Base-by-base conservation (phyloP, 148 eudicot genomes). In the Silene uniflora region DNA sequence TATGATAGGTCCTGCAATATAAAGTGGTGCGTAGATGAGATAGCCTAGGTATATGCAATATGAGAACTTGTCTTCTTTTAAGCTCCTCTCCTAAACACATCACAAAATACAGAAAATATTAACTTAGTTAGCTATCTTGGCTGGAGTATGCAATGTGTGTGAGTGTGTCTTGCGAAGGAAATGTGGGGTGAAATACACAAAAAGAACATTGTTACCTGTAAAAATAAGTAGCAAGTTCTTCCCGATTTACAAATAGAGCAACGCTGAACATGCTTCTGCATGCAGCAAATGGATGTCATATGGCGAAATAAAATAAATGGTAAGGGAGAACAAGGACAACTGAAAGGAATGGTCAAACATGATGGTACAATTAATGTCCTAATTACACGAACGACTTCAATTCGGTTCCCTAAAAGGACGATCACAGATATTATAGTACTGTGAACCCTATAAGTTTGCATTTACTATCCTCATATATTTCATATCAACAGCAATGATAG, bases 1-100 rank as follows among this genome's bases (percentile, higher is more conserved):
- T 68, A 89, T 78, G 21, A 93, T 87, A 39, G 98, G 98, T 73
- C 98, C 98, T 49, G 97, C 98, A 77, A 94, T 94, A 77, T 94
- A 94, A 67, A 94, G 90, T 44, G 98, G 98, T 69, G 98, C 97
- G 84, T 91, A 94, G 17, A 85, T 68, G 85, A 94, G 77, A 85
- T 91, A 94, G 81, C 91, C 89, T n/a, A 94, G 79, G 83, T 94
- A 94, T 79, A 87, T 80, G 78, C 67, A 60, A 65, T 86, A 91
- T 24, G 91, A 88, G 83, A 84, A 91, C 78, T 86, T 87, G 72
- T 81, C 90, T 69, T 73, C 70, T 75, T 83, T 84, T 27, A 90
- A 67, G 75, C 89, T 87, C 82, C 86, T 91, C 83, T 91, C 97
- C 98, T 94, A 80, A 84, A 69, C 9, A 72, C 9, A 80, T 16